Evolutionary conservation across 768 basidiomycete genomes (phyloP), one percentile per base, ranked within the genome.

Genomic region (Pleurotus djamor): DNA sequence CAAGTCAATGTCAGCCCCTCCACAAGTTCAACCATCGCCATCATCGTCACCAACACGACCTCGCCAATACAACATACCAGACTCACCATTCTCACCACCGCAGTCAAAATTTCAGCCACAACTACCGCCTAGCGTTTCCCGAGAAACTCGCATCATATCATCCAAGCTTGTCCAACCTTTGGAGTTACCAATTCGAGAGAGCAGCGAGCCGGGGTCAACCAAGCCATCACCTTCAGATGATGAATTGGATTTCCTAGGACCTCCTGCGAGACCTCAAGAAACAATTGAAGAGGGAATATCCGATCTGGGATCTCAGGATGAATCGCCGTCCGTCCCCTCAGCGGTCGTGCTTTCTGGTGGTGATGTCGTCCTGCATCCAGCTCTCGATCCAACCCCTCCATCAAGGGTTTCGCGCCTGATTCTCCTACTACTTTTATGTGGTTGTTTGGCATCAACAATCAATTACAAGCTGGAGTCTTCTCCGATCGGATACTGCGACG

Each of bases 401-500:
- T 66, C 72, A 32, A 64, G 74, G 60, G 59, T 83, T 44, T 52
- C 79, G 12, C 79, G 79, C n/a, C 32, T 84, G n/a, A 17, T 88
- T 48, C 64, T 72, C 55, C 59, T 77, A 60, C 58, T 76, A 4
- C 61, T 79, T 33, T 60, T 75, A 8, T 59, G 80, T 21, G 67
- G 71, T 14, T 62, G 71, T 16, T 72, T 70, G 12, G 72, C 70
- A 61, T 62, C 72, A 21, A 61, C 77, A 16, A 63, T 77, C 65
- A 76, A 77, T 14, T 90, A 85, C 76, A 92, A 92, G 73, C 60
- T 64, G 10, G 84, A 89, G 64, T 92, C 92, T 4, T 75, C 86
- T 2, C 69, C 78, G 9, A 85, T 94, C 64, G 92, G 93, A 4
- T 94, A 84, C 71, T 94, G 92, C 67, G 85, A 91, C 62, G 71